Conservation (phyloP, 176 grass and related monocot genomes). For the Paspalum notatum region DNA sequence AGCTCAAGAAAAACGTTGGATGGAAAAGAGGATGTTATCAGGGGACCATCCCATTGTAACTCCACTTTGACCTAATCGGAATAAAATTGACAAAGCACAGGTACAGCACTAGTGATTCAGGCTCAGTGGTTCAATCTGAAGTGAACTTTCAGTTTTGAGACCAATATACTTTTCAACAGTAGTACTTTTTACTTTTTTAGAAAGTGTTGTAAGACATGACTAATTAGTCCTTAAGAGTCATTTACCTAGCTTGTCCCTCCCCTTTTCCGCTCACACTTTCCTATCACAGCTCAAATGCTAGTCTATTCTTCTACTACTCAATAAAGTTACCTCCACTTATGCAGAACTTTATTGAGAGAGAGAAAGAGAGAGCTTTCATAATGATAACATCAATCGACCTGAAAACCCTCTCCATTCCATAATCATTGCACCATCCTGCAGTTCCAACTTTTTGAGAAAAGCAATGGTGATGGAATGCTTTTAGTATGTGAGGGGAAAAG, state of each 20-base stretch:
- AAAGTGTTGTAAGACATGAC: constrained; percentile 14
- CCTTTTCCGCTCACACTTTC: constrained; percentile 30
- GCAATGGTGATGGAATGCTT: constrained; percentile 7
- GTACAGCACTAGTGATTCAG: constrained; percentile 23
- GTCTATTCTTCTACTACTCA: constrained; percentile 43
- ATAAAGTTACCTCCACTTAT: constrained; percentile 51
- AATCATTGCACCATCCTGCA: constrained; percentile 54
- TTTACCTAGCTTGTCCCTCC: constrained; percentile 27
- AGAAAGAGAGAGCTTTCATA: constrained; percentile 41
- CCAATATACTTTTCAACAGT: constrained; percentile 33
- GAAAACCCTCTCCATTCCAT: constrained; percentile 43
- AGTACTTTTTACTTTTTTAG: constrained; percentile 20
- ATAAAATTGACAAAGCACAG: constrained; percentile 30
- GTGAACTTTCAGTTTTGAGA: constrained; percentile 20
- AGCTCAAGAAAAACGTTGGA: constrained; percentile 8
- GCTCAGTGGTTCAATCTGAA: constrained; percentile 28
- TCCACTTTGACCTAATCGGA: constrained; percentile 16
- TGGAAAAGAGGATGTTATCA: constrained; percentile 25
- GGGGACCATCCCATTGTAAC: constrained; percentile 38
- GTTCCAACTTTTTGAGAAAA: constrained; percentile 47
- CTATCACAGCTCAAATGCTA: constrained; percentile 34
- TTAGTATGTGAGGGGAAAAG: constrained; percentile 11
- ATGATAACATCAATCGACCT: constrained; percentile 40
- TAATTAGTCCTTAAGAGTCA: neutral
- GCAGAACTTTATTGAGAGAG: constrained; percentile 46